phyloP scores from a whole-genome alignment of 306 rosid species.

The Quercus bicolor region DNA sequence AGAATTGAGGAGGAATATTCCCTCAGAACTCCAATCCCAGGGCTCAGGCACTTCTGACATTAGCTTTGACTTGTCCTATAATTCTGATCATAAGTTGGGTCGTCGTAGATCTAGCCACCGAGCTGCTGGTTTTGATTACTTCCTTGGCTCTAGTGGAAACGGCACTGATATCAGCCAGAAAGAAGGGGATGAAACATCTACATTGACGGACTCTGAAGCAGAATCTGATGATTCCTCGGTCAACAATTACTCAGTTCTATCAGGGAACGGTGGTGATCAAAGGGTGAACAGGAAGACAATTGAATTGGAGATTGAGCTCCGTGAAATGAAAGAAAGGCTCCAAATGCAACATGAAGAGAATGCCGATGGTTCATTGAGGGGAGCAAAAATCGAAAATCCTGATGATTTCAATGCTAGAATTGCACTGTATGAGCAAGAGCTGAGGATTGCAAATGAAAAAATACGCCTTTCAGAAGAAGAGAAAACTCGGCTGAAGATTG shows the following conservation, averaged over 20 bases:
- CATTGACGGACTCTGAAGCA: slow-evolving; percentile 75
- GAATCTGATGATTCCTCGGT: slow-evolving; percentile 94
- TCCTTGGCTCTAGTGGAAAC: slow-evolving; percentile 77
- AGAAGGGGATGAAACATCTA: slow-evolving; percentile 76
- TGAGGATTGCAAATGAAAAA: slow-evolving; percentile 54
- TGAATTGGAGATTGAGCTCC: slow-evolving; percentile 83
- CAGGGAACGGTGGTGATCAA: slow-evolving; percentile 45
- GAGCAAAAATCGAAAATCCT: slow-evolving; percentile 32
- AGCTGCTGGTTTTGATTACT: slow-evolving; percentile 93
- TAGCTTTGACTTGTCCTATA: slow-evolving; percentile 57
- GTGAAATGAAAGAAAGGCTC: slow-evolving; percentile 68
- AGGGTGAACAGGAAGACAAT: slow-evolving; percentile 55
- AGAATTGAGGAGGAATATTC: slow-evolving; percentile 68
- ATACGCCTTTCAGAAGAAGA: slow-evolving; percentile 48
- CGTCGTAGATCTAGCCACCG: slow-evolving; percentile 61
- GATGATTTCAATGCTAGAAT: slow-evolving; percentile 44
- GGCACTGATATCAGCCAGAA: slow-evolving; percentile 60
- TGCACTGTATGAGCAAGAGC: slow-evolving; percentile 52
- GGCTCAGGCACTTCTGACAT: slow-evolving; percentile 66
- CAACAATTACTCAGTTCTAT: slow-evolving; percentile 62
- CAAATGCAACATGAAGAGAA: slow-evolving; percentile 60
- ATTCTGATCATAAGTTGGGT: slow-evolving; percentile 40
- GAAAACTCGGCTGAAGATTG: slow-evolving; percentile 40
- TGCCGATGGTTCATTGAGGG: slow-evolving; percentile 37
- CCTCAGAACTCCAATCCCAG: slow-evolving; percentile 82